These are phyloP conservation scores for Gossypium australe DNA, from an alignment of 345 rosid species.

Conservation along the genomic window DNA sequence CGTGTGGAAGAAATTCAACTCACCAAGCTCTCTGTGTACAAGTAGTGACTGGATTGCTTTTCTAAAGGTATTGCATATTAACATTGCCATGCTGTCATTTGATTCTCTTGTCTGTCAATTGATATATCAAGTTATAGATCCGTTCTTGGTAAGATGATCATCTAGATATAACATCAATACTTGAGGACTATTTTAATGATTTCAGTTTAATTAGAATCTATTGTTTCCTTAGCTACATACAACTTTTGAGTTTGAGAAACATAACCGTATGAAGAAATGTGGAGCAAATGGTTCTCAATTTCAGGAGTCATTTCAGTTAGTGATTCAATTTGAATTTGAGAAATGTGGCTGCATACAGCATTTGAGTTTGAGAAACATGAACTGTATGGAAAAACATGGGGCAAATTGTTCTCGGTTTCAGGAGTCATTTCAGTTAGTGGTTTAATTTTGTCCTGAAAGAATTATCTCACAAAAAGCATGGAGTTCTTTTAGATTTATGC, in stretches of 20 bases:
- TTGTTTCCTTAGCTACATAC: background rate
- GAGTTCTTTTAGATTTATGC: background rate
- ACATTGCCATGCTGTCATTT: slow-evolving; percentile 8
- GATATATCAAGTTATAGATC: background rate
- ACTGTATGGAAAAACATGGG: background rate
- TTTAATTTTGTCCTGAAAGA: slow-evolving; percentile 1
- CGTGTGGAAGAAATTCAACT: slow-evolving; percentile 74
- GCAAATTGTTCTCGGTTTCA: background rate
- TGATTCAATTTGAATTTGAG: background rate
- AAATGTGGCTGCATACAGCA: background rate
- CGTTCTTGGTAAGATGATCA: background rate
- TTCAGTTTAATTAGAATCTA: background rate
- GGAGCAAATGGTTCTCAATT: background rate
- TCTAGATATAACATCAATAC: slow-evolving; percentile 7
- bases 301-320: background rate
- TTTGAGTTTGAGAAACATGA: background rate
- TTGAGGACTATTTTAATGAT: background rate
- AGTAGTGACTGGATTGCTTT: slow-evolving; percentile 81
- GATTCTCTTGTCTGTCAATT: slow-evolving; percentile 6
- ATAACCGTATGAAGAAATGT: background rate
- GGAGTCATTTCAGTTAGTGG: background rate
- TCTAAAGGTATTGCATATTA: slow-evolving; percentile 55
- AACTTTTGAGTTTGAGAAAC: background rate
- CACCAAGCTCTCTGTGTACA: slow-evolving; percentile 71
- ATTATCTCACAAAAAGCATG: background rate